These are phyloP conservation scores for Salpingoeca rosetta DNA, from an alignment of 78 protist species.

Conservation along the genomic window DNA sequence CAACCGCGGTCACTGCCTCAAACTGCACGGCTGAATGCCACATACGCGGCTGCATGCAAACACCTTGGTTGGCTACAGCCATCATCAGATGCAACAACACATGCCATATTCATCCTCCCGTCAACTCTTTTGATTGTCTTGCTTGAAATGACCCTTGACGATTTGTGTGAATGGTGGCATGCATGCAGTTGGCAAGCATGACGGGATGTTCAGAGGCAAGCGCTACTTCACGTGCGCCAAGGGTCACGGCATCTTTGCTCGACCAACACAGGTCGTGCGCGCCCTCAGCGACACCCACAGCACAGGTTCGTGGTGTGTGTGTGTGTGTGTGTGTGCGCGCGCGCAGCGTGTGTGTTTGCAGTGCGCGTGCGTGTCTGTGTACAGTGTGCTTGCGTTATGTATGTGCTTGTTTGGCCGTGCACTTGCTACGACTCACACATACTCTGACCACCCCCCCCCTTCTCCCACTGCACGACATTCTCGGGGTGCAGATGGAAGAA, in stretches of 20 bases:
- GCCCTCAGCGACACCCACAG: neutral
- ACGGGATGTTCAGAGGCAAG: neutral
- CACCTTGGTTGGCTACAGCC: neutral
- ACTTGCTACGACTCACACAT: neutral
- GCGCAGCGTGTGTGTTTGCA: neutral
- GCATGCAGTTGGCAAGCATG: neutral
- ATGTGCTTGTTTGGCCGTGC: neutral
- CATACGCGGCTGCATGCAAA: no score
- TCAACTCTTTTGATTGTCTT: neutral
- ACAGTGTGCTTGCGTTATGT: neutral
- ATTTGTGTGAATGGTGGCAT: no score
- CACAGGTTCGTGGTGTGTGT: neutral
- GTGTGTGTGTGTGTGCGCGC: neutral
- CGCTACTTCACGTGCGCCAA: neutral
- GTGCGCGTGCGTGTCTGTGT: neutral
- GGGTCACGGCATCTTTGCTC: neutral
- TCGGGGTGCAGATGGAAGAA: no score
- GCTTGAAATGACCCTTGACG: no score
- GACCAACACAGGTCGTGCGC: neutral
- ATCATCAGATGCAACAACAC: neutral
- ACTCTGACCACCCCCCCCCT: neutral
- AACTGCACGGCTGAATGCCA: no score
- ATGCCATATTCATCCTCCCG: neutral
- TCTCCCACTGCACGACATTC: no score
- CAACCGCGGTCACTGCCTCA: no score